A percentile compares a stretch with the other conserved stretches of the same genome.
Evolutionary conservation across 108 stramenopile genomes (phyloP).

Genomic region (Cyclotella baltica): DNA sequence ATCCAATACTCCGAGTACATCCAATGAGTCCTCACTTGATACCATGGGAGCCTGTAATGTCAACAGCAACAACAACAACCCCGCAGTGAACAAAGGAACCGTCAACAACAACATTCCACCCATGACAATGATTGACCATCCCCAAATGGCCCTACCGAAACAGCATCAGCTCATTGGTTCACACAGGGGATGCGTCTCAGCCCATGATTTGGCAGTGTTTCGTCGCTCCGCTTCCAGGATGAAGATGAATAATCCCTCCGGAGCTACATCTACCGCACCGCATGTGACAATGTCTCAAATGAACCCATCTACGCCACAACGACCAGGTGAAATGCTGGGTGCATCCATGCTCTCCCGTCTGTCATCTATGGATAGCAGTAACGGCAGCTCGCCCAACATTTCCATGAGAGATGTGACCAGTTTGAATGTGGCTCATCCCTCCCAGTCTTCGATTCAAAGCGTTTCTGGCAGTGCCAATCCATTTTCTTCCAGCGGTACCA

Average conservation of each 20-base stretch:
- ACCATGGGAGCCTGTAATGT: no score
- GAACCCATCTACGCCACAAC: background rate
- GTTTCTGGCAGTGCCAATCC: no score
- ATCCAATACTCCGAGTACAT: no score
- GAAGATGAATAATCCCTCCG: constrained; percentile 10
- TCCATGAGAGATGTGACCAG: background rate
- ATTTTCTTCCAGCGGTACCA: background rate
- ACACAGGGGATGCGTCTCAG: constrained; percentile 34
- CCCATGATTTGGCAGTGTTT: constrained; percentile 30
- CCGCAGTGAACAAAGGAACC: background rate
- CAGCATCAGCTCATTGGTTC: constrained; percentile 18
- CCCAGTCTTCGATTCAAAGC: background rate
- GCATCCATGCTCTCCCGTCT: constrained; percentile 30
- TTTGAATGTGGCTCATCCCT: background rate
- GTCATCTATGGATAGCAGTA: background rate
- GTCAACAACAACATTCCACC: background rate
- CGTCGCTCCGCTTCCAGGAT: constrained; percentile 32
- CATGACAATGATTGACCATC: background rate
- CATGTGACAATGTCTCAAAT: no score
- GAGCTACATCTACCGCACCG: background rate
- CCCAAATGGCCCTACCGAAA: background rate
- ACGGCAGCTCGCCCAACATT: background rate
- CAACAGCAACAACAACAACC: no score
- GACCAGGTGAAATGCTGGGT: constrained; percentile 32
- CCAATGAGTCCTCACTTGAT: no score